Evolutionary conservation across 306 rosid genomes (phyloP).

Genomic region (Adenanthera pavonina): DNA sequence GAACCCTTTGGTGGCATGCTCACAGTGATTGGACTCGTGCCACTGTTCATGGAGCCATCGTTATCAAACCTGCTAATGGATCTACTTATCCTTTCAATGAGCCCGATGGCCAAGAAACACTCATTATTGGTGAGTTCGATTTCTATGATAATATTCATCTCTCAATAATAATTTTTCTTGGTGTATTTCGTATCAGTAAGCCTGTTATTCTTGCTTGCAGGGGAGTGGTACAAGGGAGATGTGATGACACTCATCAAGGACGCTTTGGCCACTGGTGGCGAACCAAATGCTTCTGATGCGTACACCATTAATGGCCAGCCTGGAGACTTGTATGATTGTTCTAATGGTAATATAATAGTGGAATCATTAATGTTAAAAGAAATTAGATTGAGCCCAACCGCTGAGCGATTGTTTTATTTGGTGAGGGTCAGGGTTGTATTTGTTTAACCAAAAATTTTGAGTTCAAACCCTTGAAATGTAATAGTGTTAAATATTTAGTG

Average conservation of each 20-base stretch:
- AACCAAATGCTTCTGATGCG: conserved; percentile 36
- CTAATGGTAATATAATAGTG: neutral
- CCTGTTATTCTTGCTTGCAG: neutral
- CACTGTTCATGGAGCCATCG: conserved; percentile 52
- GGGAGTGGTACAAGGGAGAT: conserved; percentile 30
- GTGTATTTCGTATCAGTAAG: no score
- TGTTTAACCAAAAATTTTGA: no score
- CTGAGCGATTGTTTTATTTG: no score
- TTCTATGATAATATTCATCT: neutral
- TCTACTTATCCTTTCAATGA: conserved; percentile 41
- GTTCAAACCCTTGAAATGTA: no score
- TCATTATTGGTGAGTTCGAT: conserved; percentile 40
- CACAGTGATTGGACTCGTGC: conserved; percentile 54
- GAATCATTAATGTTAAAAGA: no score
- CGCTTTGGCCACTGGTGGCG: conserved; percentile 24
- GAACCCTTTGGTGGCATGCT: conserved; percentile 29
- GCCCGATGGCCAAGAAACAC: conserved; percentile 41
- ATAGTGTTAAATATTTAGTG: no score
- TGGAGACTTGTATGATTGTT: conserved; percentile 26
- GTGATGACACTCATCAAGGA: conserved; percentile 18
- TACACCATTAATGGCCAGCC: conserved; percentile 44
- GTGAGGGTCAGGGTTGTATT: no score
- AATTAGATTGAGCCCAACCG: no score
- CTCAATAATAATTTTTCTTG: no score
- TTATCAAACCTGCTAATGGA: conserved; percentile 42